These are phyloP conservation scores for Mrakia blollopis DNA, from an alignment of 768 basidiomycete species.

Conservation along the genomic window DNA sequence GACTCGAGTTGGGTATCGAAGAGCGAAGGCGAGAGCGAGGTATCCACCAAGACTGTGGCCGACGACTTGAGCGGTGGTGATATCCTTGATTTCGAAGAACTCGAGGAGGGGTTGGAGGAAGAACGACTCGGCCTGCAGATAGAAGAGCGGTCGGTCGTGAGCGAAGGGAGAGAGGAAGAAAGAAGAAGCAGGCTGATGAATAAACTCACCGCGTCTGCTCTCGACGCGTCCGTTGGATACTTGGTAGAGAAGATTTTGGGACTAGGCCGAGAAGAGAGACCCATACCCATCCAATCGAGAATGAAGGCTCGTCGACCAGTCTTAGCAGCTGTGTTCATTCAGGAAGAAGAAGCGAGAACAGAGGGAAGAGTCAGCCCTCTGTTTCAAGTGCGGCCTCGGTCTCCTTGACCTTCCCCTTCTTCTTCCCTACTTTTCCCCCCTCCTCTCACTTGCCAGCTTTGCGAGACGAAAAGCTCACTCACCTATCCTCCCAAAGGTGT, in stretches of 20 bases:
- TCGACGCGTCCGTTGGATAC: background rate
- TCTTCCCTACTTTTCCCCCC: background rate
- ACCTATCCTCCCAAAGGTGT: conserved; percentile 3
- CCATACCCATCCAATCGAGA: conserved; percentile 27
- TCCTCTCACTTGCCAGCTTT: background rate
- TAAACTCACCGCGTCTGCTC: conserved; percentile 2
- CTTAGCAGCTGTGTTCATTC: background rate
- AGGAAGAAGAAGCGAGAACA: background rate
- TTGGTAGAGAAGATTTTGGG: conserved; percentile 16
- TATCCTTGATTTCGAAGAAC: conserved; percentile 13
- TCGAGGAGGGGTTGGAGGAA: conserved; percentile 24
- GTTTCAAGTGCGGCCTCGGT: background rate
- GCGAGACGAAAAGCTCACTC: background rate
- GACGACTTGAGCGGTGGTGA: conserved; percentile 16
- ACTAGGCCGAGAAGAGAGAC: background rate
- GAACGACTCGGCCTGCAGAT: conserved; percentile 27
- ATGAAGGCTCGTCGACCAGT: conserved; percentile 18
- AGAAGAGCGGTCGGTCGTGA: background rate
- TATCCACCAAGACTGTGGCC: conserved; percentile 29
- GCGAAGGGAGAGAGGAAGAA: background rate
- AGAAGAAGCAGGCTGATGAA: no score
- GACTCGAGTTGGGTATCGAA: conserved; percentile 4
- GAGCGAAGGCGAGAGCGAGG: conserved; percentile 15
- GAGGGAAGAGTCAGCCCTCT: background rate
- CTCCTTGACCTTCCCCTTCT: background rate